Evolutionary conservation across 257 asterid species (phyloP), one percentile per base, ranked within the genome.

Genomic region (Solanum appendiculatum): DNA sequence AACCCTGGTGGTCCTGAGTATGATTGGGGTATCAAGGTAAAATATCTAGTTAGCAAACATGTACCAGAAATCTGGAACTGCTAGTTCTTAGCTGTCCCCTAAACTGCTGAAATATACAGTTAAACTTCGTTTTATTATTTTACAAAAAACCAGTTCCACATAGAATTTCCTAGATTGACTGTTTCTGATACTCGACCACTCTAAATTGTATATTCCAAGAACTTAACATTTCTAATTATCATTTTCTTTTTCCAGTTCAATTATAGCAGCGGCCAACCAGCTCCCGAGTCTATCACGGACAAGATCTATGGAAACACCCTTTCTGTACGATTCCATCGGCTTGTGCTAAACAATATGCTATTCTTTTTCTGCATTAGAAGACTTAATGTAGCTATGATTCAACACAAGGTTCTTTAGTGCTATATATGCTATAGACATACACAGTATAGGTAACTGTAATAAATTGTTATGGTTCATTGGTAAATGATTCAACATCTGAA

Each of bases 21-120:
- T 83, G 99, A 97, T 87, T 97, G 99, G 99, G 99, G 99, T 86
- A 97, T 97, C 91, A 97, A 97, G 99, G 99, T 96, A 63, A 88
- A 29, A 82, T 39, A 56, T 46, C 33, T 77, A 66, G 34, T 80
- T 72, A 80, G 40, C 58, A 77, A 77, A 39, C 83, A 77, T 77
- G n/a, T 77, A 7, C 4, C 10, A 10, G 60, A 77, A 6, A 40
- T 77, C 27, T 72, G 9, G 80, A 9, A 20, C 78, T 33, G 44
- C 25, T 70, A 23, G 83, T 75, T 75, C 36, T 39, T 23, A 39
- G 34, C 23, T 75, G 83, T 23, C 21, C 34, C 34, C 23, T 75
- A n/a, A 56, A 44, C 56, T 75, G 83, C 13, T 75, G 20, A 40
- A 75, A 75, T 75, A 6, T 27, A 23, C 56, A 13, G 58, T 39